Evolutionary conservation across 345 rosid genomes (phyloP), one percentile per base, ranked within the genome.

Genomic region (Melastoma malabathricum): DNA sequence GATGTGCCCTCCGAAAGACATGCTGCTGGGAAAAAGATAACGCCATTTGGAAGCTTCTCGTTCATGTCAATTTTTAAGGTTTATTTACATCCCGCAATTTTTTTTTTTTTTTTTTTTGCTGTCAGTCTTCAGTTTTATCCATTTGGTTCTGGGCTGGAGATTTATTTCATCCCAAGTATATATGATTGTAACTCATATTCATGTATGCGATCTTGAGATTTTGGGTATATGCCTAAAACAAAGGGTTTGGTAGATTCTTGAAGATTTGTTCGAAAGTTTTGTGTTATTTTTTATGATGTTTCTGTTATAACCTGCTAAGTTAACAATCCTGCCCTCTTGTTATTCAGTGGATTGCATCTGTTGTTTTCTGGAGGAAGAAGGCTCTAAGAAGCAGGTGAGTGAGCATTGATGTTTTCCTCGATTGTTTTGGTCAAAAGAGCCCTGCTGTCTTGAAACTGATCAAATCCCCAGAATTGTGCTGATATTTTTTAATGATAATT

Each of bases 381-480:
- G 94, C 94, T 61, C 79, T 57, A 45, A 80, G 75, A 64, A 82
- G 78, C 95, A 82, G 80, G 99, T 93, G 77, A 84, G 99, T 76
- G 46, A 19, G 9, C 10, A 34, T 34, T 6, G 1, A n/a, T 18
- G 18, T 48, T 13, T 25, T 48, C 0, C 18, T 18, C 17, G 6
- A 13, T 17, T 47, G 18, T 47, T 2, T 15, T 46, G 19, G 18
- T 46, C 49, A 10, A 19, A 46, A 46, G 15, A 10, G 38, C 38
- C 38, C 10, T 34, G 12, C 41, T 34, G 41, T 9, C 41, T 7
- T 12, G 25, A 34, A 34, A 34, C 41, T 34, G 41, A 34, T 34
- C 41, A 5, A 34, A 34, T 9, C 2, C 12, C 41, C 10, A 34
- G 10, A 9, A 34, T 34, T 12, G 41, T 7, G 41, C 10, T 34